Evolutionary conservation across 352 stramenopile genomes (phyloP), one percentile per base, ranked within the genome.

Genomic region (Peronosclerospora sorghi): DNA sequence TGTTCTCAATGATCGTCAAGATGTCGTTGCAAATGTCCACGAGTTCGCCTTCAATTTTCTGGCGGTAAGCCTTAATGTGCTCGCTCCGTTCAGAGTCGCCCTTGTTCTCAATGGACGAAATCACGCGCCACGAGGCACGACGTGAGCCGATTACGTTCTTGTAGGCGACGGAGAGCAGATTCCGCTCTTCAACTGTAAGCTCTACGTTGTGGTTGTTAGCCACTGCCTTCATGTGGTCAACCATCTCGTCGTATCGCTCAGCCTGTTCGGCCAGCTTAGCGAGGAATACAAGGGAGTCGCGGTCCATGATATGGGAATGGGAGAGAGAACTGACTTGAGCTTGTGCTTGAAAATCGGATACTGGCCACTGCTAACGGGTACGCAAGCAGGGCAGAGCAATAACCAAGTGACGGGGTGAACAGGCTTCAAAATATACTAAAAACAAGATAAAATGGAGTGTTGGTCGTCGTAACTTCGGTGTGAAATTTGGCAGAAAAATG

Each of bases 81-180:
- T 82, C 66, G 41, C 68, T 74, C 48, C 68, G 71, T 62, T 98
- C 92, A 52, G 73, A 78, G 65, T 98, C 88, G 47, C 92, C 93
- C 86, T 98, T 98, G 70, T 96, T 90, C 70, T 98, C 95, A 50
- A 98, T 98, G 51, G 85, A 97, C 63, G 92, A 98, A 51, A 99
- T 96, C 36, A 98, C 95, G 53, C 96, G 91, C 96, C 96, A 99
- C 26, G 94, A 98, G 35, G 95, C 96, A 68, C 96, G 92, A 48
- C 95, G 87, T 35, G 91, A 96, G 54, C 95, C 95, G 59, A 99
- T 98, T 19, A 99, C 95, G 72, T 99, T 99, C 81, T 97, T 97
- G 75, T 94, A 96, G 13, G 85, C 83, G 4, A 94, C 77, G 38
- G 83, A 95, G 9, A 98, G 78, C 29, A 98, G 74, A 76, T 98